Conservation (phyloP, 768 basidiomycete genomes). For the Dictyophora rubrovolvata region DNA sequence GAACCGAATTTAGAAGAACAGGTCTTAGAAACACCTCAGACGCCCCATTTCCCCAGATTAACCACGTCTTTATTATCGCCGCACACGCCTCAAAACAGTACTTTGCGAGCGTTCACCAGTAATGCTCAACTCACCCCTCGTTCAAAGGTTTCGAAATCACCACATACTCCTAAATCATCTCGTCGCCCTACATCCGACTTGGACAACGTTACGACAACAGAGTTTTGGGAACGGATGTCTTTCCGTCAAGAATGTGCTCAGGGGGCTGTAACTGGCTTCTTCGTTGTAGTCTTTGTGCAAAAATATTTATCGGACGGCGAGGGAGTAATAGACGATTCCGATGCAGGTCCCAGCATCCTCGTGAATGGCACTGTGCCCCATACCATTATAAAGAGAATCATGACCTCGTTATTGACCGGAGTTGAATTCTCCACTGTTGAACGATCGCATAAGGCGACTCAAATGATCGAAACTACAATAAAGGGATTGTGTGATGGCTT, state of each 20-base stretch:
- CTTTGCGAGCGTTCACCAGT: background rate
- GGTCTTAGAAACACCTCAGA: background rate
- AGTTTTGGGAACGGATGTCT: constrained; percentile 97
- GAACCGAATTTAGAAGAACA: background rate
- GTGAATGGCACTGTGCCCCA: constrained; percentile 37
- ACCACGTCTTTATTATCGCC: background rate
- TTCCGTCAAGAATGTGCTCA: constrained; percentile 90
- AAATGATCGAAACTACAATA: constrained; percentile 58
- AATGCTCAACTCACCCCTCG: background rate
- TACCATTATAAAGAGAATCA: constrained; percentile 59
- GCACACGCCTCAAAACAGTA: background rate
- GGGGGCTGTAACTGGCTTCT: constrained; percentile 90
- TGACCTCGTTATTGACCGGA: constrained; percentile 56
- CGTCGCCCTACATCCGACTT: constrained; percentile 29
- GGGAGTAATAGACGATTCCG: background rate
- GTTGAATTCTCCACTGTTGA: constrained; percentile 69
- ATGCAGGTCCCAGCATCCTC: constrained; percentile 1
- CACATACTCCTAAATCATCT: constrained; percentile 2
- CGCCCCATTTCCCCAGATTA: constrained; percentile 5
- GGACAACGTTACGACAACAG: constrained; percentile 50
- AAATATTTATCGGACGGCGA: background rate
- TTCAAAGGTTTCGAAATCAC: constrained; percentile 2
- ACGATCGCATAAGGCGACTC: constrained; percentile 57
- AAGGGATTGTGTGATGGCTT: constrained; percentile 65
- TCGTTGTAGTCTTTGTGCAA: constrained; percentile 41